Percentiles rank a stretch among this genome's conserved stretches.
These are phyloP conservation scores for Drosera capensis DNA, from an alignment of 148 eudicot genomes.

Conservation along the genomic window DNA sequence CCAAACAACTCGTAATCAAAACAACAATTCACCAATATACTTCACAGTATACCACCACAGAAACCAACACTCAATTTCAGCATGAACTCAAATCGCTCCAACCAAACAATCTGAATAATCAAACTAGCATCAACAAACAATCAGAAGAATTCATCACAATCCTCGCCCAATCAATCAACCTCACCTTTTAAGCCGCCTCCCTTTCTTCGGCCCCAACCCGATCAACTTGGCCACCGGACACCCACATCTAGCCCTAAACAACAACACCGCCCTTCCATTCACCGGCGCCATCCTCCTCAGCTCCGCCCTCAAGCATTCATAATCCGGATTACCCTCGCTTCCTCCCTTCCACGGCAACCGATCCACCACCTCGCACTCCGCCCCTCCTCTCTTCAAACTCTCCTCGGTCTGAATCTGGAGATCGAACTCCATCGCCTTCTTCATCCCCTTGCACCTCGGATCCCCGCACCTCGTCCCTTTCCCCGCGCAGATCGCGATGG, in stretches of 20 bases:
- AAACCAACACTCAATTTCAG: too few species aligned
- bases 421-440: constrained; percentile 80
- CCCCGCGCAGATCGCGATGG: constrained; percentile 26
- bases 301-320: constrained; percentile 74
- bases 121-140: too few species aligned
- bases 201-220: constrained; percentile 70
- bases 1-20: too few species aligned
- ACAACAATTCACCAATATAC: too few species aligned
- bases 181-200: constrained; percentile 63
- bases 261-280: constrained; percentile 74
- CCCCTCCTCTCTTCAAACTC: constrained; percentile 21
- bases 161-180: too few species aligned
- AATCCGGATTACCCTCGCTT: constrained; percentile 56
- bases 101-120: too few species aligned
- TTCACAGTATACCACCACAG: too few species aligned
- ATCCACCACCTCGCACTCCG: constrained; percentile 33
- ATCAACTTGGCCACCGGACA: constrained; percentile 73
- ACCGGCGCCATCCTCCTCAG: constrained; percentile 86
- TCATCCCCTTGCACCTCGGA: constrained; percentile 47
- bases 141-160: too few species aligned
- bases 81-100: too few species aligned
- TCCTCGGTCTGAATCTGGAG: constrained; percentile 71
- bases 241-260: constrained; percentile 67
- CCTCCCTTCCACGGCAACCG: constrained; percentile 92
- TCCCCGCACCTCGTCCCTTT: constrained; percentile 41